Conservation (phyloP, 164 flowering plant genomes). For the Kingdonia uniflora region DNA sequence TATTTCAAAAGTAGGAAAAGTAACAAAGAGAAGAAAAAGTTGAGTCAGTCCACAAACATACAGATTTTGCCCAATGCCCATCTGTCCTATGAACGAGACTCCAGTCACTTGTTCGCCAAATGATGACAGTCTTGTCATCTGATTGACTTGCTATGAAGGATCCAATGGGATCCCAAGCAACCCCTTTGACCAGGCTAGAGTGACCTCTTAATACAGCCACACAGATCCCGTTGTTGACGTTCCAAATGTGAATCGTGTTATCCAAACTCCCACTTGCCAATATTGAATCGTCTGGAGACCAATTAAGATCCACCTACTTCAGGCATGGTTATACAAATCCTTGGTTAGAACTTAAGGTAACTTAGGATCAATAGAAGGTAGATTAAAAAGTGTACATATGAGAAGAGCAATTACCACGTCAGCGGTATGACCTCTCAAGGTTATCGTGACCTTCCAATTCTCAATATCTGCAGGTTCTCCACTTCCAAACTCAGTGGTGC, state of each 20-base stretch:
- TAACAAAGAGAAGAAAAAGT: not conserved
- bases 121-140: conserved; percentile 96
- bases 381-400: not conserved
- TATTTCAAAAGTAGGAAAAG: conserved; percentile 7
- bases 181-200: conserved; percentile 98
- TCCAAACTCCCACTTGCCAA: conserved; percentile 97
- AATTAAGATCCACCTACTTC: conserved; percentile 99
- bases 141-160: conserved; percentile 98
- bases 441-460: conserved; percentile 94
- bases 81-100: conserved; percentile 94
- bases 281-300: conserved; percentile 98
- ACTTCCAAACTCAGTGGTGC: conserved; percentile 97
- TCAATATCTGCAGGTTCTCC: conserved; percentile 99
- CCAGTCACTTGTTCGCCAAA: conserved; percentile 99
- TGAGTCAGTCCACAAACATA: conserved; percentile 21
- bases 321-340: conserved; percentile 37
- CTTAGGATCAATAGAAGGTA: not conserved
- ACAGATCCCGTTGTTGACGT: conserved; percentile 89
- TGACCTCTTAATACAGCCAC: conserved; percentile 97
- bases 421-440: conserved; percentile 97
- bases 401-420: conserved; percentile 77
- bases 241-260: conserved; percentile 93
- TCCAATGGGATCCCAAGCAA: conserved; percentile 98
- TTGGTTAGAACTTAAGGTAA: conserved; percentile 21
- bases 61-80: conserved; percentile 99